A percentile compares a stretch with the other conserved stretches of the same genome.
Conservation (phyloP, 345 rosid species). For the Acer saccharum region DNA sequence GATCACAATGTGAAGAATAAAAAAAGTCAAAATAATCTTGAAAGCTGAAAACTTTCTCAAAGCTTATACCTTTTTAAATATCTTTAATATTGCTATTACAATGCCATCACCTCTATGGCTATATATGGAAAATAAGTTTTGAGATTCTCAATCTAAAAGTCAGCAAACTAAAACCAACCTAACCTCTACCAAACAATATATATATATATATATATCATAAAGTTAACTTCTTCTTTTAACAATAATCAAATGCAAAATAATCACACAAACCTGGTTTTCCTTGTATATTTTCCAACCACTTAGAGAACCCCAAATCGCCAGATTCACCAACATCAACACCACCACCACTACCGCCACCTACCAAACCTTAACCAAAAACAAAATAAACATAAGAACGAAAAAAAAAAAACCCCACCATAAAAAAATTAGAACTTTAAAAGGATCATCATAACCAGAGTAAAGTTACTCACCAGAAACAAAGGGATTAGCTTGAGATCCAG, state of each 20-base stretch:
- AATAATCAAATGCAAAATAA: neutral
- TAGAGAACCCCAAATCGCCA: constrained; percentile 85
- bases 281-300: constrained; percentile 62
- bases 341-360: constrained; percentile 36
- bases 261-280: constrained; percentile 62
- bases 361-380: constrained; percentile 43
- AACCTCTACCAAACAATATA: neutral
- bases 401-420: neutral
- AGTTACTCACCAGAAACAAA: constrained; percentile 62
- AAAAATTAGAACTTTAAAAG: neutral
- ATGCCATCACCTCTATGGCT: neutral
- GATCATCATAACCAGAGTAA: neutral
- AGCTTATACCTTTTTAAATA: neutral
- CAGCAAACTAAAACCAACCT: neutral
- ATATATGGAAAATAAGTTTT: neutral
- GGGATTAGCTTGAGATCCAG: constrained; percentile 84
- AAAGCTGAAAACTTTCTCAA: neutral
- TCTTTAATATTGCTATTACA: neutral
- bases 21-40: neutral
- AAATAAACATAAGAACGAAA: neutral
- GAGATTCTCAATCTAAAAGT: neutral
- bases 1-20: neutral
- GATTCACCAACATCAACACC: constrained; percentile 39
- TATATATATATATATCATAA: neutral
- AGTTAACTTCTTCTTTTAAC: neutral